Evolutionary conservation across 2,329 filamentous ascomycete genomes (phyloP).

Genomic region (Botrytis galanthina): DNA sequence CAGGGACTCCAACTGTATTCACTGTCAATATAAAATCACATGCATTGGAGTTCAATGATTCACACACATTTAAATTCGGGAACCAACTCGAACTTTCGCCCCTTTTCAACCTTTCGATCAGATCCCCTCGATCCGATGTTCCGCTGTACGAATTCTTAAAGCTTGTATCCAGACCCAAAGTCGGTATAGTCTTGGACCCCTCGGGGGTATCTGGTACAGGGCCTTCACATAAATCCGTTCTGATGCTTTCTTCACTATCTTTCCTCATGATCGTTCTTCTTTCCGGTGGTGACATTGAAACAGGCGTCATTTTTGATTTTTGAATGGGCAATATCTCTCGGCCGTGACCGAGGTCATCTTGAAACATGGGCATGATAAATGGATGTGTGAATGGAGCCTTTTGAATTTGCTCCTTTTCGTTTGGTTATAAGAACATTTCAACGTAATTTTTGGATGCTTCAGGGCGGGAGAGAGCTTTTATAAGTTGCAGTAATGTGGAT

Average conservation of each 20-base stretch:
- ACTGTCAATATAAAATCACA: constrained; percentile 18
- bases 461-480: background rate
- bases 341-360: constrained; percentile 47
- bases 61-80: constrained; percentile 57
- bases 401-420: constrained; percentile 16
- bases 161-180: constrained; percentile 22
- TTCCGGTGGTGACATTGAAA: constrained; percentile 29
- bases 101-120: constrained; percentile 82
- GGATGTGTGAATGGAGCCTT: constrained; percentile 19
- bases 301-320: constrained; percentile 27
- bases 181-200: constrained; percentile 19
- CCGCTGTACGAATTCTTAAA: constrained; percentile 28
- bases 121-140: constrained; percentile 63
- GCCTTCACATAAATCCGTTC: constrained; percentile 60
- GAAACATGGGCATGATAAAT: constrained; percentile 56
- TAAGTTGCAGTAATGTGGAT: background rate
- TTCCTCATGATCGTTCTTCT: constrained; percentile 38
- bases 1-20: constrained; percentile 34
- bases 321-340: constrained; percentile 26
- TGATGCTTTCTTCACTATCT: constrained; percentile 59
- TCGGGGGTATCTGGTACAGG: constrained; percentile 42
- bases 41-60: background rate
- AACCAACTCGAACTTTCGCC: constrained; percentile 75
- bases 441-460: background rate
- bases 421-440: constrained; percentile 14